Conservation (phyloP, 2,329 filamentous ascomycete species). For the Epichloe sp. region DNA sequence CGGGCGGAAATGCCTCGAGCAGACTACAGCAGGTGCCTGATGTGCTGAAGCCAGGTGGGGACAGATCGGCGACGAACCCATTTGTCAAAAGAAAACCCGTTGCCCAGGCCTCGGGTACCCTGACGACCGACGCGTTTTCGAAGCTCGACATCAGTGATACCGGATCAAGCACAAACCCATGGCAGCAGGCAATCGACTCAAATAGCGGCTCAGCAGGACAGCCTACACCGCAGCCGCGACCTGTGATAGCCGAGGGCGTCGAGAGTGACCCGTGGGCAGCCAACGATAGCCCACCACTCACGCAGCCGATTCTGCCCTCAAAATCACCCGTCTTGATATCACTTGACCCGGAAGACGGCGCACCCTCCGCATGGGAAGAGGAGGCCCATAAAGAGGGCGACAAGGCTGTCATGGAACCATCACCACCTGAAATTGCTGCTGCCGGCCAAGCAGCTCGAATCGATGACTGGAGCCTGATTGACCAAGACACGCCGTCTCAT, state of each 20-base stretch:
- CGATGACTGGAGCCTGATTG: conserved; percentile 41
- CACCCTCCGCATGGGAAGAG: conserved; percentile 26
- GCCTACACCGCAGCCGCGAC: conserved; percentile 5
- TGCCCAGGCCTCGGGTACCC: conserved; percentile 7
- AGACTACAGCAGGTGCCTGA: conserved; percentile 16
- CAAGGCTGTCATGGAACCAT: conserved; percentile 11
- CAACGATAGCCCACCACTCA: conserved; percentile 16
- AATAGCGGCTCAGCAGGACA: conserved; percentile 7
- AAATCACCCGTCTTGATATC: conserved; percentile 23
- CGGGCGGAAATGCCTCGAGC: neutral
- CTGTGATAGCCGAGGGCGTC: conserved; percentile 13
- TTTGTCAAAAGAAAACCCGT: conserved; percentile 35
- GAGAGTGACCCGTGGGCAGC: conserved; percentile 16
- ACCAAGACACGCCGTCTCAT: conserved; percentile 23
- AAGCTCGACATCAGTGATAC: conserved; percentile 29
- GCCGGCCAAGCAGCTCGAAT: conserved; percentile 11
- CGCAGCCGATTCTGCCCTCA: conserved; percentile 10
- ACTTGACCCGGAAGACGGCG: conserved; percentile 23
- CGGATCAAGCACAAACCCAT: conserved; percentile 23
- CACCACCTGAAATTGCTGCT: conserved; percentile 9
- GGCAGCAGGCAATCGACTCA: conserved; percentile 17
- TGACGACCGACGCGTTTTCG: conserved; percentile 25
- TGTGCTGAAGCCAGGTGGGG: conserved; percentile 20
- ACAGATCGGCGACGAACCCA: conserved; percentile 35
- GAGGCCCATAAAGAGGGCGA: conserved; percentile 15